Percentiles rank a stretch among this genome's conserved stretches.
phyloP scores from a whole-genome alignment of 768 basidiomycete genomes.

The Vishniacozyma victoriae region DNA sequence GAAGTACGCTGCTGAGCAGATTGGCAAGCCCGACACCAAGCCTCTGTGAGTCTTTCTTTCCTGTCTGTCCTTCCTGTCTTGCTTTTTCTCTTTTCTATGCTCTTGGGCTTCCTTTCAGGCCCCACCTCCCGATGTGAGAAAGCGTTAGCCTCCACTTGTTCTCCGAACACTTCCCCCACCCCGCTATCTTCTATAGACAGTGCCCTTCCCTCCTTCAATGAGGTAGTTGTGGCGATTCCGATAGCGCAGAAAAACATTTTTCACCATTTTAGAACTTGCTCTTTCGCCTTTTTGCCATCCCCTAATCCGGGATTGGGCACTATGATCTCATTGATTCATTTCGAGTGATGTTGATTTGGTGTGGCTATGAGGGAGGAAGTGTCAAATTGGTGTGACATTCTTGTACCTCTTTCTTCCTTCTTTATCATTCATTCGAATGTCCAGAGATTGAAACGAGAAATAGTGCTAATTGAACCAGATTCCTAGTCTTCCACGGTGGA shows the following conservation, averaged over 20 bases:
- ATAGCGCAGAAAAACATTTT: constrained; percentile 32
- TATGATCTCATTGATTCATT: constrained; percentile 15
- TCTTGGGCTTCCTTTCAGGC: not conserved
- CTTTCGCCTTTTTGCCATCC: constrained; percentile 23
- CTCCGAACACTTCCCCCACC: constrained; percentile 2
- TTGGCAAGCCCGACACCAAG: constrained; percentile 56
- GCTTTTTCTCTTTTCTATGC: not conserved
- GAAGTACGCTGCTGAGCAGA: constrained; percentile 61
- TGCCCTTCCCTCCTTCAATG: constrained; percentile 36
- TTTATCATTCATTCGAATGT: too few relatives aligned
- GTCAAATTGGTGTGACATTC: constrained; percentile 40
- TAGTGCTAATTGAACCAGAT: constrained; percentile 52
- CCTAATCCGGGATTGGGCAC: constrained; percentile 6
- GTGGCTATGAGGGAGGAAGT: constrained; percentile 40
- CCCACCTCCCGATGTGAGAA: too few relatives aligned
- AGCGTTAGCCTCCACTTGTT: constrained; percentile 3
- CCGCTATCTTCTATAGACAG: constrained; percentile 45
- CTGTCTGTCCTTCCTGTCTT: not conserved
- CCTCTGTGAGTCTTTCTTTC: constrained; percentile 63
- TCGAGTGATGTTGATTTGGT: constrained; percentile 13
- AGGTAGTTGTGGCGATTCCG: constrained; percentile 40
- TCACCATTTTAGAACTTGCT: constrained; percentile 41
- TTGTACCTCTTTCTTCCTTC: not conserved
- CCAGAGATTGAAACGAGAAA: not conserved
- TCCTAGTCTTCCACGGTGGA: constrained; percentile 99